phyloP scores from a whole-genome alignment of 2,329 filamentous ascomycete genomes.

The Claviceps pazoutovae region DNA sequence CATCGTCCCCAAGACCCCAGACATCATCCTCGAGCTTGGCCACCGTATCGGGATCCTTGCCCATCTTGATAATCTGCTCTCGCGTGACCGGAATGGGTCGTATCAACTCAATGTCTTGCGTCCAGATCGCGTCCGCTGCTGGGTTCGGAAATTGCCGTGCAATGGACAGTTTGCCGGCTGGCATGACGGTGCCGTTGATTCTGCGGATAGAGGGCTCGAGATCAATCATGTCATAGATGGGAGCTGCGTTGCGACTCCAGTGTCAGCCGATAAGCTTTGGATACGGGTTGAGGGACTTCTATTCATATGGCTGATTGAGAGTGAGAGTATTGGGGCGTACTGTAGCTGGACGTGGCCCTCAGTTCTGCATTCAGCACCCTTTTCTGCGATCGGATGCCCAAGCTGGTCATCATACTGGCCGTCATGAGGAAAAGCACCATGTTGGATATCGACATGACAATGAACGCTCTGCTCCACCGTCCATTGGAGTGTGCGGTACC shows the following conservation, averaged over 20 bases:
- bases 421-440: neutral
- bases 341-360: neutral
- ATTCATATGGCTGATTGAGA: too few species aligned
- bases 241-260: neutral
- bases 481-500: neutral
- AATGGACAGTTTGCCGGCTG: neutral
- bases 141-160: neutral
- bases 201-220: neutral
- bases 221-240: conserved; percentile 1
- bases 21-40: conserved; percentile 1
- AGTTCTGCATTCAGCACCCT: neutral
- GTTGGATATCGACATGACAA: neutral
- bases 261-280: too few species aligned
- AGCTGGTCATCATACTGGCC: neutral
- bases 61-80: conserved; percentile 1
- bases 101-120: neutral
- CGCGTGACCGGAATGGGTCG: neutral
- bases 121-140: neutral
- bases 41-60: conserved; percentile 2
- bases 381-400: neutral
- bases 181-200: neutral
- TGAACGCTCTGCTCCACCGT: neutral
- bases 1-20: conserved; percentile 2
- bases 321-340: neutral
- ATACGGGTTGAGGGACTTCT: too few species aligned